phyloP scores from a whole-genome alignment of 2,329 filamentous ascomycete species.

The Ophioceras dolichostomum region DNA sequence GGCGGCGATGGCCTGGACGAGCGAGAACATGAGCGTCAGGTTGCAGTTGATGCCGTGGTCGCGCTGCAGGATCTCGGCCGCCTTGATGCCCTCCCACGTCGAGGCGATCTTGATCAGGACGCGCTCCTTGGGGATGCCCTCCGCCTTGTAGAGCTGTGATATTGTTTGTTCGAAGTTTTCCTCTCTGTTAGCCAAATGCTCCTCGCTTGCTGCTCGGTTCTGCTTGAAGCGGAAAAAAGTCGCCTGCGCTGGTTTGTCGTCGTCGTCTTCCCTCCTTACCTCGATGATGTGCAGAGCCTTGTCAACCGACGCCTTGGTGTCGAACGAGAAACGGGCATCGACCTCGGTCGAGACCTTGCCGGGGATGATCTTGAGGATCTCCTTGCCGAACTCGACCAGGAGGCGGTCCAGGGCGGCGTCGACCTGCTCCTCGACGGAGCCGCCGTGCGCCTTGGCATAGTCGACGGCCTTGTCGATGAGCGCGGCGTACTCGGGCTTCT shows the following conservation, averaged over 20 bases:
- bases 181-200: constrained; percentile 4
- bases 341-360: constrained; percentile 99
- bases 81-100: constrained; percentile 99
- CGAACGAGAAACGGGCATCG: constrained; percentile 90
- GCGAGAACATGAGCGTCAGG: constrained; percentile 69
- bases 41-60: constrained; percentile 94
- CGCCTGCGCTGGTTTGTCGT: too few relatives aligned
- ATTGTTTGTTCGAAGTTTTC: too few relatives aligned
- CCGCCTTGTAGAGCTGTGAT: constrained; percentile 84
- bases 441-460: constrained; percentile 69
- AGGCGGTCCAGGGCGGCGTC: constrained; percentile 86
- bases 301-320: constrained; percentile 79
- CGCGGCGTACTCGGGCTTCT: constrained; percentile 92
- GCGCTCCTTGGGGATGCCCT: constrained; percentile 86
- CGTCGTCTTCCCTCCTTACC: constrained; percentile 42
- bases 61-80: constrained; percentile 89
- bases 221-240: too few relatives aligned
- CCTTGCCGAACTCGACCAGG: constrained; percentile 93
- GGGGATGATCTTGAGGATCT: constrained; percentile 93
- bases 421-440: constrained; percentile 66
- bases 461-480: constrained; percentile 77
- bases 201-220: too few relatives aligned
- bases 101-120: constrained; percentile 98
- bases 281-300: constrained; percentile 98
- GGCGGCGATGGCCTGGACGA: constrained; percentile 83